Evolutionary conservation across 495 filamentous ascomycete species (phyloP), one percentile per base, ranked within the genome.

Genomic region (Lasiosphaeria miniovina): DNA sequence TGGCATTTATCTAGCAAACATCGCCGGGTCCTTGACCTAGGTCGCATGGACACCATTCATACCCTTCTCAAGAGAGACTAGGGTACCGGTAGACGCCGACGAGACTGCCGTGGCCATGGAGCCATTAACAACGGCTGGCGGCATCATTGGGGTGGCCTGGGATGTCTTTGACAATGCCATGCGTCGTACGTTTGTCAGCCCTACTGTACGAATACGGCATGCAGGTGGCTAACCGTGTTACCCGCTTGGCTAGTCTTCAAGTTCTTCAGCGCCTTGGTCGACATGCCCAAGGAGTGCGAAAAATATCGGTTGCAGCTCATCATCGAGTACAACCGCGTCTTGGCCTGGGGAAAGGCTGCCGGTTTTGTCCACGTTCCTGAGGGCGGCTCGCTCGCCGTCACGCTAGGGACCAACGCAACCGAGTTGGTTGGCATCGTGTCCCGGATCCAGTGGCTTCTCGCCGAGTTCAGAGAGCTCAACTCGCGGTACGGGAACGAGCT

Each of bases 271-370:
- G 64, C 68, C 9, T 56, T 73, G 12, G 68, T 73, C 10, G 70
- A 73, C 7, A 71, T 71, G 68, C 70, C 70, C 1, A 43, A 66
- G 14, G 68, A 69, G 0, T 71, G 61, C 36, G 66, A 69, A 38
- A 68, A 69, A 48, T 71, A 71, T 56, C 49, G 70, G 33, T 55
- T 73, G 34, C 68, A 73, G 36, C 66, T 73, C 14, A 63, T 73
- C 36, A 73, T 73, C 36, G 70, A 73, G 45, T 73, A 73, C 59
- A 71, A 73, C 54, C 66, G 70, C 0, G 66, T 73, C 3, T 54
- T 73, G 1, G 70, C 70, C 17, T 73, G 64, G 64, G 70, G 68
- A 4, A 71, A 73, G 40, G 70, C 70, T 9, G 70, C 60, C 4
- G 70, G 70, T 0, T 57, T 72, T 3, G 56, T 72, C 17, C 68